phyloP scores from a whole-genome alignment of 1,284 basidiomycete genomes.

The Grifola frondosa region DNA sequence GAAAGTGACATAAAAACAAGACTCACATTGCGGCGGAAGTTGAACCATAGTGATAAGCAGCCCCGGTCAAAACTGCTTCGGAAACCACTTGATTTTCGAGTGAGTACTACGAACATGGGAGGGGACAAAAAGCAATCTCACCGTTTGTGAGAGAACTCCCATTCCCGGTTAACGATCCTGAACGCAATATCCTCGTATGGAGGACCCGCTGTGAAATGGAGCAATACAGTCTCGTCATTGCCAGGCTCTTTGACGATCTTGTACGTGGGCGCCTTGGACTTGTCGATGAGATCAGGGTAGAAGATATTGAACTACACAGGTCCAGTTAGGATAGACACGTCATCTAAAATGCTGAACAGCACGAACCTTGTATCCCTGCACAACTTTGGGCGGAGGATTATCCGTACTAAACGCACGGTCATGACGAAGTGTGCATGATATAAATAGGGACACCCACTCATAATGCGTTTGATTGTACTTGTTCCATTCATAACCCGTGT shows the following conservation, averaged over 20 bases:
- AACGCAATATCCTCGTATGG: conserved; percentile 99
- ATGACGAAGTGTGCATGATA: conserved; percentile 1
- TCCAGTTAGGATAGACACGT: background rate
- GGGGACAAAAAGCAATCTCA: conserved; percentile 32
- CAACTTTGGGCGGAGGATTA: conserved; percentile 96
- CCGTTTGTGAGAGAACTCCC: conserved; percentile 98
- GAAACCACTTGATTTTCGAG: conserved; percentile 58
- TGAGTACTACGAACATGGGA: conserved; percentile 10
- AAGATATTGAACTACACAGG: conserved; percentile 85
- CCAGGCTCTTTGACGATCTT: conserved; percentile 89
- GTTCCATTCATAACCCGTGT: conserved; percentile 99
- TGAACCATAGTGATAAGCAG: conserved; percentile 85
- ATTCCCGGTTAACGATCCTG: conserved; percentile 94
- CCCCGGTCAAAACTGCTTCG: conserved; percentile 84
- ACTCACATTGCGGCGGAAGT: conserved; percentile 83
- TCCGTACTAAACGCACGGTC: conserved; percentile 62
- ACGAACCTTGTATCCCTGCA: conserved; percentile 94
- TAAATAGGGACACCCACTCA: conserved; percentile 65
- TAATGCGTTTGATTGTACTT: conserved; percentile 99
- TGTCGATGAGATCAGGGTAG: conserved; percentile 96
- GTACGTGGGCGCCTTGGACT: conserved; percentile 94
- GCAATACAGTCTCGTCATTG: conserved; percentile 91
- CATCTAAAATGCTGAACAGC: conserved; percentile 17
- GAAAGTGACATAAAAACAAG: background rate
- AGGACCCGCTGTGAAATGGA: conserved; percentile 95